These are phyloP conservation scores for Dipodascopsis uninucleata DNA, from an alignment of 805 yeast species.

Conservation along the genomic window DNA sequence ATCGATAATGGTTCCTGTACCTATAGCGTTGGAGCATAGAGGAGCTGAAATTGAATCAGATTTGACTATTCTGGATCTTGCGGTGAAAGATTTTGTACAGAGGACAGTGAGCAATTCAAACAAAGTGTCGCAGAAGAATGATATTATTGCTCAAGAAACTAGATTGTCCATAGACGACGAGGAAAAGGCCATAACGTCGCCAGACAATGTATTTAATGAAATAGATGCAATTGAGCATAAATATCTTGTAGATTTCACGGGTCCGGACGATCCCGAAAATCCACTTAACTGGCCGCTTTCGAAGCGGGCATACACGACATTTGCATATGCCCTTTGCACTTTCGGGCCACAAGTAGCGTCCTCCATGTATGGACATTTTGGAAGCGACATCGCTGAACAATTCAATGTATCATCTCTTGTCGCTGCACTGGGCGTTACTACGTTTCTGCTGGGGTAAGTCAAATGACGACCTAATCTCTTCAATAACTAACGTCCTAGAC, in stretches of 20 bases:
- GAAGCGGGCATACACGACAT: slow-evolving; percentile 41
- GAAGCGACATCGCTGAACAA: slow-evolving; percentile 9
- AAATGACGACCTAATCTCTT: neutral
- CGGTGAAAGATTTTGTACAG: too few species aligned
- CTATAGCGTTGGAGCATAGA: too few species aligned
- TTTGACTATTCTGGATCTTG: too few species aligned
- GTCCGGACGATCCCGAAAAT: slow-evolving; percentile 64
- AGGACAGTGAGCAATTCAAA: too few species aligned
- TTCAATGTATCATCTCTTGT: slow-evolving; percentile 9
- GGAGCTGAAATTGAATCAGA: too few species aligned
- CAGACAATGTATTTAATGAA: too few species aligned
- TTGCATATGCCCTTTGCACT: slow-evolving; percentile 41
- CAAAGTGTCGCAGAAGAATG: too few species aligned
- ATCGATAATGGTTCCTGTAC: too few species aligned
- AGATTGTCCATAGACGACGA: too few species aligned
- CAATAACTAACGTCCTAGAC: neutral
- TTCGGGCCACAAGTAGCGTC: slow-evolving; percentile 50
- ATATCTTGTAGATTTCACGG: slow-evolving; percentile 62
- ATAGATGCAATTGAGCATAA: too few species aligned
- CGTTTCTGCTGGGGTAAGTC: slow-evolving; percentile 18
- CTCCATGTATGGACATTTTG: slow-evolving; percentile 37
- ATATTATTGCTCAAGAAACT: too few species aligned
- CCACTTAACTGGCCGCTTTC: slow-evolving; percentile 51
- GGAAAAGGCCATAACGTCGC: too few species aligned
- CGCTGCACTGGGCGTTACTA: slow-evolving; percentile 20